Conservation (phyloP, 1,284 basidiomycete species). For the Porodaedalea pini region DNA sequence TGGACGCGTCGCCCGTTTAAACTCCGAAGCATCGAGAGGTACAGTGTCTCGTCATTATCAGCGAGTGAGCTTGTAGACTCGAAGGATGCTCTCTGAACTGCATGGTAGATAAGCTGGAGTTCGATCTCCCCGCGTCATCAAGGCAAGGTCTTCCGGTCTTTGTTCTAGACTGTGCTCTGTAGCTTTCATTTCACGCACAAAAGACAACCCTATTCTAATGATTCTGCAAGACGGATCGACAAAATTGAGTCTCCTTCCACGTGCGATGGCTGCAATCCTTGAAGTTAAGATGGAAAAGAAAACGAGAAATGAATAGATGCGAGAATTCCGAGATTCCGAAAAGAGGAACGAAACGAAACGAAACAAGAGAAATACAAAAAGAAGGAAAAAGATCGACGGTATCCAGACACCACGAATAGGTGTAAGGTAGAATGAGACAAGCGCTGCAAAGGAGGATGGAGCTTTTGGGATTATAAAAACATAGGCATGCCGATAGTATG, state of each 20-base stretch:
- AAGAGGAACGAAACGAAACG: neutral
- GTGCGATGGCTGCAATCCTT: neutral
- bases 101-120: no score
- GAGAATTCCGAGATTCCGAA: neutral
- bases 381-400: neutral
- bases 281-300: neutral
- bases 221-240: neutral
- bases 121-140: no score
- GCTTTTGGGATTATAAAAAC: neutral
- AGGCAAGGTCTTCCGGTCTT: no score
- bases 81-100: no score
- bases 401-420: neutral
- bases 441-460: neutral
- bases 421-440: neutral
- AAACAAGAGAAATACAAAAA: neutral
- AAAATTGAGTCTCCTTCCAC: no score
- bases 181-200: neutral
- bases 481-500: neutral
- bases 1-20: no score
- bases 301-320: neutral
- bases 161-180: no score
- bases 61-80: no score
- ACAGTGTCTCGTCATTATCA: no score
- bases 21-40: no score
- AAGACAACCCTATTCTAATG: neutral